Conservation (phyloP, 345 rosid genomes). For the Clausena lansium region DNA sequence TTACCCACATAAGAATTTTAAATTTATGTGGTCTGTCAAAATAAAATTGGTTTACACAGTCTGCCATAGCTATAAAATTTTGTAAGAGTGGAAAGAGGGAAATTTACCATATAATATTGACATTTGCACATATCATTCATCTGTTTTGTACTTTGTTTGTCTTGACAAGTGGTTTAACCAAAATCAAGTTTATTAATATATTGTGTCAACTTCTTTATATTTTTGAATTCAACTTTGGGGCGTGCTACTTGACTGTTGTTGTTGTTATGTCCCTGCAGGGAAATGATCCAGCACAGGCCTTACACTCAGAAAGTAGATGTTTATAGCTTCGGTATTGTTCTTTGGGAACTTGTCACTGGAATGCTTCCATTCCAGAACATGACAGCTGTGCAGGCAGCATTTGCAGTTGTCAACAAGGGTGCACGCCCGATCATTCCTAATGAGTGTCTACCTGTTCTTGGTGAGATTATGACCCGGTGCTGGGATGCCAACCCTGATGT, state of each 20-base stretch:
- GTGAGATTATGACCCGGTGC: constrained; percentile 39
- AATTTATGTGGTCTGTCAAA: neutral
- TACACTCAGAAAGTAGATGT: constrained; percentile 50
- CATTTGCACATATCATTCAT: neutral
- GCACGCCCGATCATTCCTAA: constrained; percentile 34
- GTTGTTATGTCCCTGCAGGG: constrained; percentile 23
- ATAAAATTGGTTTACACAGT: neutral
- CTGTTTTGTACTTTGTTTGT: neutral
- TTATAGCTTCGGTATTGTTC: constrained; percentile 48
- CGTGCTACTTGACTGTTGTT: neutral
- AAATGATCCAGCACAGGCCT: constrained; percentile 47
- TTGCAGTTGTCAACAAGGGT: constrained; percentile 46
- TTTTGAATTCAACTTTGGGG: neutral
- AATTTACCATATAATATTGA: neutral
- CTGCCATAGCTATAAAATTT: neutral
- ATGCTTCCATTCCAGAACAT: constrained; percentile 42
- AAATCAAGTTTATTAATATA: neutral
- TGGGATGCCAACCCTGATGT: constrained; percentile 46
- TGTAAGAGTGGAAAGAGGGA: neutral
- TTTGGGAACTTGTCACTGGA: constrained; percentile 48
- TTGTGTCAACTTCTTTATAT: neutral
- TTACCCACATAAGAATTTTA: no score
- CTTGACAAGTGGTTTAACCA: neutral
- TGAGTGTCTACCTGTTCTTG: constrained; percentile 37
- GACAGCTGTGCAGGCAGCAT: constrained; percentile 50